phyloP scores from a whole-genome alignment of 2,329 filamentous ascomycete species.

The Aureobasidium zeae region DNA sequence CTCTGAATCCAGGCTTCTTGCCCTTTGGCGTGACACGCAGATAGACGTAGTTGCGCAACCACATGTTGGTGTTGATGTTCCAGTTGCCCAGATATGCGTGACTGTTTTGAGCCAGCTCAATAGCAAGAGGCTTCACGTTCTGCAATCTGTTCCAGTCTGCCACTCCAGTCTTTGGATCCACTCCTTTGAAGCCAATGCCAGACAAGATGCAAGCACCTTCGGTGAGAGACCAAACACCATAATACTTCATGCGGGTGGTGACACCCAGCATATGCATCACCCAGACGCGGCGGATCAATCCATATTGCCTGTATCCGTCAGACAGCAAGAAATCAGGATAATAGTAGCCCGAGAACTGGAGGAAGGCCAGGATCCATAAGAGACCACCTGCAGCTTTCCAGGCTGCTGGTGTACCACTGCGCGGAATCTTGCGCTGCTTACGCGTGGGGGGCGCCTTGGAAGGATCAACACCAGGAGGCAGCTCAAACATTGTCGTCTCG shows the following conservation, averaged over 20 bases:
- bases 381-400: constrained; percentile 66
- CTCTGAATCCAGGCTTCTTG: constrained; percentile 92
- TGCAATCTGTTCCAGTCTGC: constrained; percentile 83
- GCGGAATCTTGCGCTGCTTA: constrained; percentile 84
- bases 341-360: constrained; percentile 63
- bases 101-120: constrained; percentile 90
- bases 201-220: constrained; percentile 92
- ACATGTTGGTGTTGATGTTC: constrained; percentile 99
- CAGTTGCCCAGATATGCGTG: constrained; percentile 82
- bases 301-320: constrained; percentile 57
- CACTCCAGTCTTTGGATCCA: constrained; percentile 75
- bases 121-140: constrained; percentile 77
- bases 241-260: constrained; percentile 82
- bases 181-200: constrained; percentile 86
- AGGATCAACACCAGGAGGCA: constrained; percentile 72
- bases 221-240: constrained; percentile 87
- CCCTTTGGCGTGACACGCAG: constrained; percentile 88
- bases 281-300: constrained; percentile 64
- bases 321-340: constrained; percentile 53
- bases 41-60: constrained; percentile 93
- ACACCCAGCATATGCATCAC: constrained; percentile 76
- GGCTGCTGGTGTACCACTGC: constrained; percentile 76
- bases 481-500: constrained; percentile 87
- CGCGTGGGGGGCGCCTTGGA: constrained; percentile 75
- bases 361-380: constrained; percentile 68